phyloP scores from a whole-genome alignment of 1,284 basidiomycete species.

The Sanghuangporus weigelae region DNA sequence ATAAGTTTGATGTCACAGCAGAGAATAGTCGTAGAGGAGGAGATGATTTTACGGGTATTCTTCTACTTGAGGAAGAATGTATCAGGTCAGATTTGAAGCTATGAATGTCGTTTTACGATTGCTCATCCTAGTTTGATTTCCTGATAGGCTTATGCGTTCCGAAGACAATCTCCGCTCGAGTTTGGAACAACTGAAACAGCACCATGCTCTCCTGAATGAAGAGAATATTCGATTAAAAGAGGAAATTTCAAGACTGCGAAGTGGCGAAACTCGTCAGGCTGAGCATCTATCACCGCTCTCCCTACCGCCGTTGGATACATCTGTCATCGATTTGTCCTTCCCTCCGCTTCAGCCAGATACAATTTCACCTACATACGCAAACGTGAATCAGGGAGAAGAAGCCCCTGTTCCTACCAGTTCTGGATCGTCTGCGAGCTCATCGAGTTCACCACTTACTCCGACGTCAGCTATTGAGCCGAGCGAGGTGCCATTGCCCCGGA shows the following conservation, averaged over 20 bases:
- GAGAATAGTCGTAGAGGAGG: neutral
- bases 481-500: constrained; percentile 4
- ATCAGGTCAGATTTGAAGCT: constrained; percentile 7
- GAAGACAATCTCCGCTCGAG: constrained; percentile 5
- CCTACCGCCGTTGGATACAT: neutral
- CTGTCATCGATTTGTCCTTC: constrained; percentile 9
- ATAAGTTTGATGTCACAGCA: too few species aligned
- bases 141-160: constrained; percentile 1
- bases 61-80: constrained; percentile 16
- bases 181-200: neutral
- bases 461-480: constrained; percentile 6
- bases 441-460: neutral
- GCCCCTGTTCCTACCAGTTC: neutral
- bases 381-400: neutral
- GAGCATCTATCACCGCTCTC: neutral
- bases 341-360: constrained; percentile 5
- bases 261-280: neutral
- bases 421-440: constrained; percentile 2
- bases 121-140: neutral
- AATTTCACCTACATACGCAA: neutral
- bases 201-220: neutral
- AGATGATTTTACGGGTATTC: constrained; percentile 2
- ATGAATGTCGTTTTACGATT: neutral
- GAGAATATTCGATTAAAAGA: constrained; percentile 5
- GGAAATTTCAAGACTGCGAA: neutral